Evolutionary conservation across 2,329 filamentous ascomycete genomes (phyloP).

Genomic region (Colletotrichum paranaense): DNA sequence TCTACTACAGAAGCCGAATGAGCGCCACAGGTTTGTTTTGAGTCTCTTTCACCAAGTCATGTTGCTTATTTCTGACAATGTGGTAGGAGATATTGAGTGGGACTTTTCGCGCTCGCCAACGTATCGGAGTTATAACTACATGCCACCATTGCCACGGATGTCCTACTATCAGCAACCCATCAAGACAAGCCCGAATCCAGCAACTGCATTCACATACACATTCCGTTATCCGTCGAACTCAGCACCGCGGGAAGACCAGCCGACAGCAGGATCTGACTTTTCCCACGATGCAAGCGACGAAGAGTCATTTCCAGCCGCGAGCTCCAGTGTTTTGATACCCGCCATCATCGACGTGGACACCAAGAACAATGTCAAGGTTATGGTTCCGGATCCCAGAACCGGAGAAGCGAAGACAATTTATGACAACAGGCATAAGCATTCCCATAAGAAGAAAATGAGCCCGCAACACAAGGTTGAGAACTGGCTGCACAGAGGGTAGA

Average conservation of each 20-base stretch:
- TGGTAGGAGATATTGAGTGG: background rate
- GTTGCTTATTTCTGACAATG: background rate
- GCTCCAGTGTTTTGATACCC: background rate
- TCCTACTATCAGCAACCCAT: background rate
- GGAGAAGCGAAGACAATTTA: background rate
- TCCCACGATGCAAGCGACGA: background rate
- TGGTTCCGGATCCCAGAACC: background rate
- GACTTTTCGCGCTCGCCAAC: background rate
- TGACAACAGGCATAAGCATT: background rate
- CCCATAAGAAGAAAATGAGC: background rate
- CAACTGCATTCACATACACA: background rate
- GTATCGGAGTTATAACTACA: background rate
- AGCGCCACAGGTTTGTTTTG: background rate
- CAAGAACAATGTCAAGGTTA: conserved; percentile 18
- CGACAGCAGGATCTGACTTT: background rate
- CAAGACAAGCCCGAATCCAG: background rate
- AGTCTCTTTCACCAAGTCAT: no score
- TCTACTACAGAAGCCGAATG: conserved; percentile 18
- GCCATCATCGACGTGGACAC: conserved; percentile 27
- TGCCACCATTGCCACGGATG: background rate
- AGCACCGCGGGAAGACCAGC: background rate
- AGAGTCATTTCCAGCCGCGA: background rate
- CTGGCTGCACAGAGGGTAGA: background rate
- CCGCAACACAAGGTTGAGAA: background rate
- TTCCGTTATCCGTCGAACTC: background rate